Percentiles rank a stretch among this genome's conserved stretches.
Conservation (phyloP, 1,139 yeast genomes). For the Saccharomyces pastorianus region DNA sequence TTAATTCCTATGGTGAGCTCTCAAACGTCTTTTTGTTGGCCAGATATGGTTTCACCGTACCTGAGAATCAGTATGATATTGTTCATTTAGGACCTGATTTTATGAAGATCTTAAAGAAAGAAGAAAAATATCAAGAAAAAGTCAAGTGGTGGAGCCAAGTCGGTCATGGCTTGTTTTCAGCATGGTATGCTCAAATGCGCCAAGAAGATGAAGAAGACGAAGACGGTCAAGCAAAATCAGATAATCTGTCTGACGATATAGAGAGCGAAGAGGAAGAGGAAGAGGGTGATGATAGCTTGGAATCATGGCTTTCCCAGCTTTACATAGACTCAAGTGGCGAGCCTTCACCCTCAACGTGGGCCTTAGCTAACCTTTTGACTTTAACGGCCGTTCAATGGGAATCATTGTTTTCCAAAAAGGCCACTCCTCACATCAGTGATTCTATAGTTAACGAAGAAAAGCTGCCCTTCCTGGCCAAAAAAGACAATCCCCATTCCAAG, state of each 20-base stretch:
- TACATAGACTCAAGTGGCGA: slow-evolving; percentile 9
- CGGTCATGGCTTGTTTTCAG: slow-evolving; percentile 38
- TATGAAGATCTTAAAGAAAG: not conserved
- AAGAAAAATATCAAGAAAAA: slow-evolving; percentile 37
- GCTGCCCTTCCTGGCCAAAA: not conserved
- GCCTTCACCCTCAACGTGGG: slow-evolving; percentile 8
- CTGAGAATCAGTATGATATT: slow-evolving; percentile 49
- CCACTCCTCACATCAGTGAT: slow-evolving; percentile 3
- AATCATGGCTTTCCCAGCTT: slow-evolving; percentile 13
- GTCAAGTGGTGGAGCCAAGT: slow-evolving; percentile 56
- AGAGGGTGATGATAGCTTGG: slow-evolving; percentile 1
- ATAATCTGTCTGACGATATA: not conserved
- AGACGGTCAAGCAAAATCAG: slow-evolving; percentile 2
- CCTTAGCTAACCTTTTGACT: slow-evolving; percentile 7
- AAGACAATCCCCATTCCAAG: not conserved
- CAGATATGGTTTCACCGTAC: slow-evolving; percentile 65
- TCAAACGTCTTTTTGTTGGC: slow-evolving; percentile 59
- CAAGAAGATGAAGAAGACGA: slow-evolving; percentile 4
- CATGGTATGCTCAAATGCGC: slow-evolving; percentile 23
- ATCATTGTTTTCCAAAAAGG: slow-evolving; percentile 1
- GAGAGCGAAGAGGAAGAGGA: slow-evolving; percentile 3
- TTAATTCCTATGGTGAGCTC: slow-evolving; percentile 71
- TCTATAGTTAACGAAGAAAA: slow-evolving; percentile 1
- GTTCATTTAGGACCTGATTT: slow-evolving; percentile 40
- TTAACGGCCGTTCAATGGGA: slow-evolving; percentile 6